A percentile compares a stretch with the other conserved stretches of the same genome.
phyloP scores from a whole-genome alignment of 23 red algal genomes.

The Gracilaria gracilis region DNA sequence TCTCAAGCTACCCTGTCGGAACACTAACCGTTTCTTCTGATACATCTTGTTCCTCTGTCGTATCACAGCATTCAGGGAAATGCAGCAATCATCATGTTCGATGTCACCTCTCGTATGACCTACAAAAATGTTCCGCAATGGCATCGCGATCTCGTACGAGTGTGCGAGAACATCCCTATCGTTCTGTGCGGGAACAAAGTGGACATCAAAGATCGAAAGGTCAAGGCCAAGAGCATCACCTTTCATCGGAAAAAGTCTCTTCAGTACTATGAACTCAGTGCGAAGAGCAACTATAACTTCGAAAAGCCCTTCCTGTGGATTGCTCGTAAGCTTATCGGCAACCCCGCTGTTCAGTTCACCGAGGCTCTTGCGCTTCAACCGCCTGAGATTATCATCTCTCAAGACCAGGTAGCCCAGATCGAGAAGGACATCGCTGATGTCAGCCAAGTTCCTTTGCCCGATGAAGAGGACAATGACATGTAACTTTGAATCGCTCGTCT shows the following conservation, averaged over 20 bases:
- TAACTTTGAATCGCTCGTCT: conserved; percentile 36
- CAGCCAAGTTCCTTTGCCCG: conserved; percentile 86
- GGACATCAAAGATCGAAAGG: conserved; percentile 99
- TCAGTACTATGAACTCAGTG: conserved; percentile 97
- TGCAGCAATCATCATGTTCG: conserved; percentile 99
- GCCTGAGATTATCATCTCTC: conserved; percentile 89
- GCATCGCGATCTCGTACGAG: conserved; percentile 98
- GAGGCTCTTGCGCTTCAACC: conserved; percentile 93
- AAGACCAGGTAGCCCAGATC: conserved; percentile 90
- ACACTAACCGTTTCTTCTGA: not conserved
- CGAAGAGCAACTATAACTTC: conserved; percentile 99
- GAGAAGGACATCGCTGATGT: conserved; percentile 87
- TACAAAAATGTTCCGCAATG: conserved; percentile 99
- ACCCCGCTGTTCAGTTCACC: conserved; percentile 87
- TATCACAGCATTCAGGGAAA: conserved; percentile 92
- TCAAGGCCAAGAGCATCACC: conserved; percentile 97
- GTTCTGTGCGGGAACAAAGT: conserved; percentile 99
- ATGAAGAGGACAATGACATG: conserved; percentile 90
- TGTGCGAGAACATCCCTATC: conserved; percentile 99
- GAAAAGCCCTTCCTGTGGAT: conserved; percentile 99
- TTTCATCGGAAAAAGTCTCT: conserved; percentile 99
- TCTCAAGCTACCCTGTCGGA: not conserved
- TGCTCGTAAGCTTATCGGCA: conserved; percentile 94
- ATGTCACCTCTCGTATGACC: conserved; percentile 96
- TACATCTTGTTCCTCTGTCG: not conserved